Conservation (phyloP, 306 rosid species). For the Adenanthera pavonina region DNA sequence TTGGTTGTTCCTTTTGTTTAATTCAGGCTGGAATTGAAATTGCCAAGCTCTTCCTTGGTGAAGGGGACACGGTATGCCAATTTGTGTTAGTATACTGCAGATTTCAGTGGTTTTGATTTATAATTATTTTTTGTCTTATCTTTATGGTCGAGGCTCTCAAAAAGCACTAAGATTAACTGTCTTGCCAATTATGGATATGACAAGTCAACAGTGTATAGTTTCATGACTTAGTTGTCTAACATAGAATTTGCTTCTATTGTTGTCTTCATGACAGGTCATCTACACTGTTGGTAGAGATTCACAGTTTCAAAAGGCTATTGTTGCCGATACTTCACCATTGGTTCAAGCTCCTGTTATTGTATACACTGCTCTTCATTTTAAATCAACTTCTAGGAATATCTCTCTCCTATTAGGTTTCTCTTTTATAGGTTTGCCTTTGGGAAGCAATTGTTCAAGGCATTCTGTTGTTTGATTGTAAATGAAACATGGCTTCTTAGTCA, state of each 20-base stretch:
- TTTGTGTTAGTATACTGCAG: constrained; percentile 15
- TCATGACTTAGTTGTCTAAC: constrained; percentile 18
- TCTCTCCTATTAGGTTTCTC: constrained; percentile 22
- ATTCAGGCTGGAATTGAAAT: constrained; percentile 96
- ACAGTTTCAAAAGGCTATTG: constrained; percentile 70
- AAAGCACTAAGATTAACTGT: neutral
- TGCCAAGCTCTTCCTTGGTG: constrained; percentile 80
- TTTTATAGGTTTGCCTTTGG: constrained; percentile 14
- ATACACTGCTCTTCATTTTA: constrained; percentile 41
- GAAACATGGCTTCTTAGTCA: constrained; percentile 28
- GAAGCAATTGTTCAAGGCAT: constrained; percentile 18
- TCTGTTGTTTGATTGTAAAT: constrained; percentile 14
- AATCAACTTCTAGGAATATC: constrained; percentile 29
- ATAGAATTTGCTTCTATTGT: constrained; percentile 31
- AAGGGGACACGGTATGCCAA: constrained; percentile 82
- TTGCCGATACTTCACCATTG: constrained; percentile 74
- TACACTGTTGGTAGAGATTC: constrained; percentile 93
- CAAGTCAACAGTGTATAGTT: neutral
- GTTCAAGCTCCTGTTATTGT: constrained; percentile 82
- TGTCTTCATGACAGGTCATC: constrained; percentile 71
- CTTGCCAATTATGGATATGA: neutral
- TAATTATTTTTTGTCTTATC: neutral
- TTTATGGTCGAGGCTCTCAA: constrained; percentile 1
- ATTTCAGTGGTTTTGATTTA: constrained; percentile 25
- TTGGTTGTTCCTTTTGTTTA: constrained; percentile 39